Conservation (phyloP, 2,329 filamentous ascomycete genomes). For the Thelonectria rubi region DNA sequence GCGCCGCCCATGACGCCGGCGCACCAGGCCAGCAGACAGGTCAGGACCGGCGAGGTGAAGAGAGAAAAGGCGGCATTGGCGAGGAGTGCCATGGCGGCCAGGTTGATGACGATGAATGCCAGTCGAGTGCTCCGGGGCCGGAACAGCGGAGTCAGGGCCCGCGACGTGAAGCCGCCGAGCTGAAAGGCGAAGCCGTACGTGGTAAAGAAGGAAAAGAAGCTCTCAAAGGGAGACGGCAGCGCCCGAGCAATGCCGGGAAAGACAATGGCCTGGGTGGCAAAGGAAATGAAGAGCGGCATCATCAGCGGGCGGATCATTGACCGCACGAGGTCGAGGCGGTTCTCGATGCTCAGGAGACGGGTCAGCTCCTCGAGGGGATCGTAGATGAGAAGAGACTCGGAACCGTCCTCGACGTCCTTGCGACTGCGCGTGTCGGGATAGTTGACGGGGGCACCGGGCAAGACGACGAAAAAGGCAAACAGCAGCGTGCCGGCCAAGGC, state of each 20-base stretch:
- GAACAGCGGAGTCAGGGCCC: slow-evolving; percentile 35
- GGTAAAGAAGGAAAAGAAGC: slow-evolving; percentile 43
- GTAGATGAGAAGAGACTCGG: slow-evolving; percentile 51
- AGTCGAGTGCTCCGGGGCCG: slow-evolving; percentile 22
- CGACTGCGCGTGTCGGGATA: slow-evolving; percentile 25
- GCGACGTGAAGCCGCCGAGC: slow-evolving; percentile 41
- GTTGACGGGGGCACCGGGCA: slow-evolving; percentile 41
- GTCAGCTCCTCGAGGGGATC: slow-evolving; percentile 43
- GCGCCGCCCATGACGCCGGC: slow-evolving; percentile 43
- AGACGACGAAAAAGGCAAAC: slow-evolving; percentile 41
- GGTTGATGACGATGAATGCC: slow-evolving; percentile 22
- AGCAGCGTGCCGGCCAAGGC: slow-evolving; percentile 41
- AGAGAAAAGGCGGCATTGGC: slow-evolving; percentile 37
- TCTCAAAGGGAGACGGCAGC: slow-evolving; percentile 37
- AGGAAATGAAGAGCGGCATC: slow-evolving; percentile 40
- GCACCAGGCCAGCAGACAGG: slow-evolving; percentile 40
- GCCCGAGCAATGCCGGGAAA: slow-evolving; percentile 45
- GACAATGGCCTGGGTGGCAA: slow-evolving; percentile 36
- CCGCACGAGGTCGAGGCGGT: slow-evolving; percentile 24
- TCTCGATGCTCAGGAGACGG: slow-evolving; percentile 27
- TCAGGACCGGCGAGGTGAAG: slow-evolving; percentile 33
- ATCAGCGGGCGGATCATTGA: slow-evolving; percentile 39
- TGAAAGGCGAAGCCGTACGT: slow-evolving; percentile 44
- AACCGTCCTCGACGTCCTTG: slow-evolving; percentile 29
- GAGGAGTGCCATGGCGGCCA: slow-evolving; percentile 25